Percentiles rank a stretch among this genome's conserved stretches.
phyloP scores from a whole-genome alignment of 164 flowering plant genomes.

The Berberis thunbergii region DNA sequence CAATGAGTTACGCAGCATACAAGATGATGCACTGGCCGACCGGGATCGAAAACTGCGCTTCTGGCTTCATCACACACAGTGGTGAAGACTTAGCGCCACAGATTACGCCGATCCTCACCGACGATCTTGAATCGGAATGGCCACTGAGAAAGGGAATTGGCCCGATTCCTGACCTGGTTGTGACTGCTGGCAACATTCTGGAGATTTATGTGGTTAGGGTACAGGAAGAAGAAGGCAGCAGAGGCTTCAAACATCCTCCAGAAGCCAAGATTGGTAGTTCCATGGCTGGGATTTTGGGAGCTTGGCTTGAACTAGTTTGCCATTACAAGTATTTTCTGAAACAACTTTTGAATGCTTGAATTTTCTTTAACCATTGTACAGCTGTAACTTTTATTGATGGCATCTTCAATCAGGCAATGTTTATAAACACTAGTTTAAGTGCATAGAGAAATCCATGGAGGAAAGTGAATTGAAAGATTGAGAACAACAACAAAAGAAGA shows the following conservation, averaged over 20 bases:
- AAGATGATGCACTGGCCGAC: constrained; percentile 96
- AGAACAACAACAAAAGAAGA: too few relatives aligned
- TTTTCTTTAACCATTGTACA: too few relatives aligned
- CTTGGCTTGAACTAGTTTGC: constrained; percentile 91
- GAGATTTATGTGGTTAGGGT: constrained; percentile 71
- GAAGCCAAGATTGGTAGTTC: constrained; percentile 61
- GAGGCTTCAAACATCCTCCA: constrained; percentile 17
- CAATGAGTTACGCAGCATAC: constrained; percentile 83
- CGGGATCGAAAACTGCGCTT: constrained; percentile 80
- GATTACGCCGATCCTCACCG: constrained; percentile 35
- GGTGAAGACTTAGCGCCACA: constrained; percentile 42
- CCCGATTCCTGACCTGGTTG: constrained; percentile 73
- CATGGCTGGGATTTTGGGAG: constrained; percentile 74
- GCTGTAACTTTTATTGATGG: too few relatives aligned
- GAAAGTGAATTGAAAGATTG: too few relatives aligned
- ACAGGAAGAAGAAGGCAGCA: constrained; percentile 34
- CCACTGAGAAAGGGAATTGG: constrained; percentile 39
- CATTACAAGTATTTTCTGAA: constrained; percentile 50
- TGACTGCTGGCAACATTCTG: constrained; percentile 72
- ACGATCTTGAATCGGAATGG: constrained; percentile 71
- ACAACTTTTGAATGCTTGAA: too few relatives aligned
- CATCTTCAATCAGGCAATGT: too few relatives aligned
- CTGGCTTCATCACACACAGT: constrained; percentile 79
- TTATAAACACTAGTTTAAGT: too few relatives aligned
- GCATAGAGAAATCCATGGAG: too few relatives aligned